Conservation (phyloP, 108 stramenopile species). For the Cyclotella baltica region DNA sequence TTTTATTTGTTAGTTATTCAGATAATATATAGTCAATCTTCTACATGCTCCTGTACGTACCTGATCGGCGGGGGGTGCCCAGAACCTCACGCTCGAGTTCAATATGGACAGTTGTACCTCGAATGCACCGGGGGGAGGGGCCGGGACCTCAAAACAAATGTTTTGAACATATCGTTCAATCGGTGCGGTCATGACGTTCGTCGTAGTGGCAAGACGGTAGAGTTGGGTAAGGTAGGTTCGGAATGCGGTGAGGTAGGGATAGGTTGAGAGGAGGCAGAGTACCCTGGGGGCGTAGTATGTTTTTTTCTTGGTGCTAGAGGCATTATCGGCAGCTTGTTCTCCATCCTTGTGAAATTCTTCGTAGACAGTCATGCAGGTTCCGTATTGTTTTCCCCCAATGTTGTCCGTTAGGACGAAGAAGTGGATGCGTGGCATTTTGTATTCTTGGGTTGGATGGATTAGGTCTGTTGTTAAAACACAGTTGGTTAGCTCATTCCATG, state of each 20-base stretch:
- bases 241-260: conserved; percentile 92
- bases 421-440: conserved; percentile 75
- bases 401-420: conserved; percentile 85
- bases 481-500: too few species aligned
- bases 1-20: too few species aligned
- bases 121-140: conserved; percentile 93
- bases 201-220: conserved; percentile 89
- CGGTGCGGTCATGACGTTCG: conserved; percentile 89
- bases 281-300: conserved; percentile 84
- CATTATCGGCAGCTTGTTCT: conserved; percentile 28
- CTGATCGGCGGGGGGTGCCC: conserved; percentile 91
- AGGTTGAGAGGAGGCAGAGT: conserved; percentile 91
- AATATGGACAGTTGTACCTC: conserved; percentile 84
- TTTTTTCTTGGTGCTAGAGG: conserved; percentile 6
- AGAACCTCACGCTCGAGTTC: conserved; percentile 74
- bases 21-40: too few species aligned
- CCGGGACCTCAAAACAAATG: conserved; percentile 93
- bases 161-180: conserved; percentile 96
- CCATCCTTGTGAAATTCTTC: conserved; percentile 69
- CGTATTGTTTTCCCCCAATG: conserved; percentile 80
- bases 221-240: conserved; percentile 90
- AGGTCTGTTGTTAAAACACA: too few species aligned
- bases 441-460: conserved; percentile 57
- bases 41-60: too few species aligned
- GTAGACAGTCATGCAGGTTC: conserved; percentile 76